Evolutionary conservation across 352 stramenopile genomes (phyloP).

Genomic region (Globisporangium nunn): DNA sequence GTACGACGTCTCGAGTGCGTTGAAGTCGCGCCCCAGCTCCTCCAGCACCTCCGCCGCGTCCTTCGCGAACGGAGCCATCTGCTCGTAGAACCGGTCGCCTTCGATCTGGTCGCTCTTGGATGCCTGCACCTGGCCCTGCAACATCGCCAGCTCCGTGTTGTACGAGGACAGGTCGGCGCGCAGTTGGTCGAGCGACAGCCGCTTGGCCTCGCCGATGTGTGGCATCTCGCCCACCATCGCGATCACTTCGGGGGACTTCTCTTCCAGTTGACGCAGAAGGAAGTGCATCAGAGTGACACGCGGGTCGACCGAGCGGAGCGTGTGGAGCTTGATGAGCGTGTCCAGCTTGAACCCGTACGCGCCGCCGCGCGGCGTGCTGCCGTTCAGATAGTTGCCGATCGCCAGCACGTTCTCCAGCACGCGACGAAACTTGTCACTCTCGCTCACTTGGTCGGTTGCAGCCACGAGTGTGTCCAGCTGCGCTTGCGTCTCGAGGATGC

Average conservation of each 20-base stretch:
- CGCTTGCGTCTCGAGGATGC: conserved; percentile 74
- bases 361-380: conserved; percentile 75
- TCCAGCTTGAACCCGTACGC: conserved; percentile 91
- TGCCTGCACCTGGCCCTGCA: conserved; percentile 75
- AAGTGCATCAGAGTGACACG: conserved; percentile 82
- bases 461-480: conserved; percentile 79
- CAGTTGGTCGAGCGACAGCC: conserved; percentile 76
- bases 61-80: conserved; percentile 75
- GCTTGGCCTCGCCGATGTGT: conserved; percentile 71
- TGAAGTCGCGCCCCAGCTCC: conserved; percentile 74
- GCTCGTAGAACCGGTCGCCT: conserved; percentile 71
- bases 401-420: conserved; percentile 83
- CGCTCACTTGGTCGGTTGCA: conserved; percentile 71
- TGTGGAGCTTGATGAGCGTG: conserved; percentile 85
- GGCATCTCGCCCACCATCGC: conserved; percentile 72
- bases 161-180: conserved; percentile 74
- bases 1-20: conserved; percentile 60
- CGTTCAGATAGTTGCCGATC: conserved; percentile 92
- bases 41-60: conserved; percentile 78
- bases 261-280: conserved; percentile 68
- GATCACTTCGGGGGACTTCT: conserved; percentile 68
- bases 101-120: conserved; percentile 72
- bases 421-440: conserved; percentile 74
- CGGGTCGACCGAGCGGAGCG: conserved; percentile 76
- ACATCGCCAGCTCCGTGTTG: conserved; percentile 78